These are phyloP conservation scores for Mangifera indica DNA, from an alignment of 345 rosid species.

Conservation along the genomic window DNA sequence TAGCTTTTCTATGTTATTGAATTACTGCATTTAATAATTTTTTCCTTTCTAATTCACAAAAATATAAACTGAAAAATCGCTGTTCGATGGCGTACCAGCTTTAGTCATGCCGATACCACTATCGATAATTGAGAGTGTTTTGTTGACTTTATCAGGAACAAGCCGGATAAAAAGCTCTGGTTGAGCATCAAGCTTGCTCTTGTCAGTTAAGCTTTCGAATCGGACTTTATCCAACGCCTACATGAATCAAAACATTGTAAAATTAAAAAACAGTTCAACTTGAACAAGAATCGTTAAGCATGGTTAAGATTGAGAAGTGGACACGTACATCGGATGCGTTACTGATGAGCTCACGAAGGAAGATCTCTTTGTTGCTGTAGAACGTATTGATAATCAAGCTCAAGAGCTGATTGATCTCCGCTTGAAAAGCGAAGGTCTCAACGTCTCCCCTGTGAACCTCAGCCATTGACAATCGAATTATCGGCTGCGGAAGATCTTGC, in stretches of 20 bases:
- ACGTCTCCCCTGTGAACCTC: slow-evolving; percentile 40
- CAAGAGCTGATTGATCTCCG: slow-evolving; percentile 73
- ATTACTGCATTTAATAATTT: too few species aligned
- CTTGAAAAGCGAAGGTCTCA: slow-evolving; percentile 74
- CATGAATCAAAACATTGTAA: neutral
- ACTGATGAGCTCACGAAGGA: slow-evolving; percentile 71
- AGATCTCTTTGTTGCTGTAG: slow-evolving; percentile 72
- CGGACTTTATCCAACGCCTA: slow-evolving; percentile 59
- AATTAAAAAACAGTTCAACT: neutral
- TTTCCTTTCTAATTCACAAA: too few species aligned
- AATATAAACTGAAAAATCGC: neutral
- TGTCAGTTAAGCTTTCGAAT: slow-evolving; percentile 52
- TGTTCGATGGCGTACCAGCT: slow-evolving; percentile 32
- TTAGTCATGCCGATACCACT: slow-evolving; percentile 59
- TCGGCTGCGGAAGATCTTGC: neutral
- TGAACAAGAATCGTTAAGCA: neutral
- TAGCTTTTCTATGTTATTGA: too few species aligned
- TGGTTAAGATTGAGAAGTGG: too few species aligned
- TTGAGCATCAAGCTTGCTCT: slow-evolving; percentile 53
- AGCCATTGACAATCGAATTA: slow-evolving; percentile 16
- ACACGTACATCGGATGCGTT: slow-evolving; percentile 64
- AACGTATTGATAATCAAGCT: slow-evolving; percentile 69
- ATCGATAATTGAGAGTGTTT: slow-evolving; percentile 44
- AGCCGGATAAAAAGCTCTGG: slow-evolving; percentile 53
- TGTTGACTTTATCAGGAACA: slow-evolving; percentile 53